Evolutionary conservation across 2,329 filamentous ascomycete genomes (phyloP), one percentile per base, ranked within the genome.

Genomic region (Mariannaea sp.): DNA sequence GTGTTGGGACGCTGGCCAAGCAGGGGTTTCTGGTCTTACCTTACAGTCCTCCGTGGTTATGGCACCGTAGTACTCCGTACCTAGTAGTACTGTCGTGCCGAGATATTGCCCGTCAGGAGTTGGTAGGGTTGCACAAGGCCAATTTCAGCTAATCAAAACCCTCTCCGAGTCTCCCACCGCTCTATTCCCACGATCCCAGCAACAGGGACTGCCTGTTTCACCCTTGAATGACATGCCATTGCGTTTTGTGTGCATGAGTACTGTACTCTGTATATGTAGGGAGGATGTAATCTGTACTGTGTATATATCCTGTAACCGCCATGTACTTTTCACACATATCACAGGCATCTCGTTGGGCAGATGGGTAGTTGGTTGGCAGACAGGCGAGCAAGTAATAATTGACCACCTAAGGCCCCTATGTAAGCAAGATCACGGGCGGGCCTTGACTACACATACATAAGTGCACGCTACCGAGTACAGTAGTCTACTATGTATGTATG

Each of bases 121-220:
- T 35, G 32, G 12, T 16, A 36, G 53, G 47, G 58, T 56, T 55
- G 52, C 60, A 59, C 47, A 55, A 36, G 47, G 17, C 35, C 35
- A n/a, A 27, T 32, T 45, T 51, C 49, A 51, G 49, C 49, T 26
- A 26, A 26, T 33, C 19, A 33, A 40, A 33, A n/a, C 39, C 29
- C 40, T 19, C 30, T 19, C 26, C 26, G 20, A 10, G 41, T 24
- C 22, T 33, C 41, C 48, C 41, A 39, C 33, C 45, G 45, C 45
- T 41, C 24, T 41, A 41, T 33, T 22, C 19, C n/a, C 19, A 5
- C n/a, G 36, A 19, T 20, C 36, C 17, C 30, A n/a, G 22, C 26
- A 24, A 16, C 13, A 16, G 36, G 17, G 35, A 49, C 39, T 41
- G 13, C 27, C 24, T 47, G 6, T 32, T 14, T 33, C 20, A 7